Conservation (phyloP, 805 yeast genomes). For the Hanseniaspora lachancei region DNA sequence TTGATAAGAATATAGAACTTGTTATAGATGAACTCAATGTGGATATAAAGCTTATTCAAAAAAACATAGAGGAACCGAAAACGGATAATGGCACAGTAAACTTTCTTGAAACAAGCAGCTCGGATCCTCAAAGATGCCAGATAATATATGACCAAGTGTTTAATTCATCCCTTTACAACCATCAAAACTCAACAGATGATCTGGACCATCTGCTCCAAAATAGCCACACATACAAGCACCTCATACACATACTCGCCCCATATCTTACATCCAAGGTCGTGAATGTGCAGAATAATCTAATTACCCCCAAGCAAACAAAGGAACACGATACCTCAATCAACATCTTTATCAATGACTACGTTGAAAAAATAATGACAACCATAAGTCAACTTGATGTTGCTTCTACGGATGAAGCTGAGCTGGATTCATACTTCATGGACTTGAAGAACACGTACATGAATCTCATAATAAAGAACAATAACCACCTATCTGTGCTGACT, state of each 20-base stretch:
- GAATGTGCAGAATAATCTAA: not conserved
- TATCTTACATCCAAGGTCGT: not conserved
- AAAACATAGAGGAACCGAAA: not conserved
- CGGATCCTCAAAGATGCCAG: not conserved
- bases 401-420: not conserved
- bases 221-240: not conserved
- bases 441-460: not conserved
- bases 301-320: not conserved
- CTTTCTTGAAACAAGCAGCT: not conserved
- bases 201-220: not conserved
- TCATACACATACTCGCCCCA: not conserved
- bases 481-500: not conserved
- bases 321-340: not conserved
- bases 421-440: not conserved
- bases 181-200: not conserved
- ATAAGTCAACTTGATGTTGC: not conserved
- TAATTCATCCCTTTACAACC: not conserved
- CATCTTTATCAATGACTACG: not conserved
- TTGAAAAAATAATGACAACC: not conserved
- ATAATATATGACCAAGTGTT: conserved; percentile 5
- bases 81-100: not conserved
- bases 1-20: not conserved
- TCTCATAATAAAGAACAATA: not conserved
- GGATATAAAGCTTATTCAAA: not conserved
- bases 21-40: not conserved